Evolutionary conservation across 75 land plant species (phyloP), one percentile per base, ranked within the genome.

Genomic region (Gnetum montanum): DNA sequence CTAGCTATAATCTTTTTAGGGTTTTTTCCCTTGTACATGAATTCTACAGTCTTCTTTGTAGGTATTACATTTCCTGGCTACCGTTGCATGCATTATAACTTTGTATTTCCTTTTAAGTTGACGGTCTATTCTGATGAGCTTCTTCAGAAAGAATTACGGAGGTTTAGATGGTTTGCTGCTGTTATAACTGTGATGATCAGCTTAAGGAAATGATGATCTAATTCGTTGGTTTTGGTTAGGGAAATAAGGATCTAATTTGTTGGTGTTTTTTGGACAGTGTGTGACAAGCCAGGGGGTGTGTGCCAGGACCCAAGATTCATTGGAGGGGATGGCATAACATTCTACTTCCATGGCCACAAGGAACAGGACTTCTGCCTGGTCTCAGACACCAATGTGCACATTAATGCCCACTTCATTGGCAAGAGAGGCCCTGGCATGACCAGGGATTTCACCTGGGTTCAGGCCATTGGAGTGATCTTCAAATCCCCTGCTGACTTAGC

Each of bases 301-400:
- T 67, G 70, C 70, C 44, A 49, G 34, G 70, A 67, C 38, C 68
- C 70, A 12, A 64, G 70, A 3, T 67, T 67, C 70, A 51, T 67
- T 1, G 70, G 66, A 18, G 70, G 66, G 19, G 70, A 67, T 31
- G 70, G 70, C 19, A 51, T 48, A 22, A 46, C 31, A 29, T 67
- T 67, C 70, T 67, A 67, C 26, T 67, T 67, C 58, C 70, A 67
- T 25, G 65, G 70, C 13, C 28, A 51, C 46, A 64, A 54, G 23
- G 56, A 67, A 22, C 23, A 30, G 0, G 70, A 67, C 7, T 67
- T 67, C 70, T 67, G 70, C 30, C 40, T 67, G 33, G 45, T 67
- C 3, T 60, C 70, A 4, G 70, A 67, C 30, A 6, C 22, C 6
- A 36, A 46, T 1, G 34, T 67, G 26, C 70, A 67, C 57, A 67